Conservation (phyloP, 164 flowering plant species). For the Paratinospora sagittata region DNA sequence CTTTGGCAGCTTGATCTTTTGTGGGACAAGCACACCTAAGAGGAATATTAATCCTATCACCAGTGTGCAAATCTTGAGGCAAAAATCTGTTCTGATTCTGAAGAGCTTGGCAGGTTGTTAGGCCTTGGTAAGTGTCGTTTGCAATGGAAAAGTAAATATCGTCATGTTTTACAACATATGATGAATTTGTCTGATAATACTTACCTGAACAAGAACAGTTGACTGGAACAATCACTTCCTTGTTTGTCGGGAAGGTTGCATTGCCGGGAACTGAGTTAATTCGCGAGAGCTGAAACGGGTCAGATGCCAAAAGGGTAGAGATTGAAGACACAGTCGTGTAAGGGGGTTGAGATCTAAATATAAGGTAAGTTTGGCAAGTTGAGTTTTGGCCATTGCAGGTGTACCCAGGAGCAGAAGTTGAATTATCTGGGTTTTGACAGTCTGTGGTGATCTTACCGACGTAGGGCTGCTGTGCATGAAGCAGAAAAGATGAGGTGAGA, state of each 20-base stretch:
- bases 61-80: conserved; percentile 19
- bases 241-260: conserved; percentile 27
- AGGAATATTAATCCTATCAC: conserved; percentile 45
- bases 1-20: conserved; percentile 35
- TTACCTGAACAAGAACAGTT: conserved; percentile 68
- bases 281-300: conserved; percentile 40
- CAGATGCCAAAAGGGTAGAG: conserved; percentile 39
- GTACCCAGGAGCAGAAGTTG: conserved; percentile 41
- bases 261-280: conserved; percentile 43
- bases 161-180: conserved; percentile 24
- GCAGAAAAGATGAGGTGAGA: conserved; percentile 8
- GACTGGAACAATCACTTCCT: conserved; percentile 63
- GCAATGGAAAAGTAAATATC: conserved; percentile 38
- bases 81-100: conserved; percentile 23
- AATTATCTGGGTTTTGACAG: conserved; percentile 32
- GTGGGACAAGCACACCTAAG: conserved; percentile 88
- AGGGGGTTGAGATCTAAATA: conserved; percentile 52
- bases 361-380: conserved; percentile 52
- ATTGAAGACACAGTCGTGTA: conserved; percentile 47
- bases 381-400: conserved; percentile 44
- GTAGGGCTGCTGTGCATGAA: conserved; percentile 58
- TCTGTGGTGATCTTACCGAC: conserved; percentile 21
- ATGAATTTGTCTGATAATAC: conserved; percentile 49
- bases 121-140: conserved; percentile 54
- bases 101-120: conserved; percentile 69